Evolutionary conservation across 805 yeast genomes (phyloP), one percentile per base, ranked within the genome.

Genomic region (Candida sithepensis): DNA sequence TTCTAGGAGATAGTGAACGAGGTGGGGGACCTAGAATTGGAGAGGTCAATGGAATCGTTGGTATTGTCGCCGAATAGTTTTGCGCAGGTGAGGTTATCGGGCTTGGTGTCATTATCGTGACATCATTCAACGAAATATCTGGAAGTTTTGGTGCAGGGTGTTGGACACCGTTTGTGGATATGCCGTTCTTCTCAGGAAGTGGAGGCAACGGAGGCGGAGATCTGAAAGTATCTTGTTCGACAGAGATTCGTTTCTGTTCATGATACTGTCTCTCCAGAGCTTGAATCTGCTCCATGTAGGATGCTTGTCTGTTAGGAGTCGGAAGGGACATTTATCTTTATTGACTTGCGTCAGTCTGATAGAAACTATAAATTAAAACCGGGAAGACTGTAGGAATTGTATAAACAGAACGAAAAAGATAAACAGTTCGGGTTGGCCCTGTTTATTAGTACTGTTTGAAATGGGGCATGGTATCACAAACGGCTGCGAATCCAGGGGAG

Each of bases 81-180:
- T 18, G 21, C 21, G 16, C 4, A 10, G 42, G 36, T 13, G 43
- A 41, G 19, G 14, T 23, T 22, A 41, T 9, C 13, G 43, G 36
- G 14, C 19, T 23, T 13, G 43, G 38, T 9, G 43, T 19, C 13
- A 30, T 20, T 8, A 41, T 28, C 4, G 43, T 30, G 24, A 30
- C 24, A 14, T 41, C 43, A 9, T 41, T 41, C 22, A 41, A 16
- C 14, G 43, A 41, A 7, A 41, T 28, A 3, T 41, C 43, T 13
- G 43, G 43, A 2, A 32, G 19, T 28, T 20, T 20, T 24, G 42
- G 36, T 13, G 22, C 37, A 12, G 28, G 41, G 7, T 39, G 40
- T n/a, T 37, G n/a, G 2, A 34, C 3, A 7, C 21, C 21, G 10
- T 34, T 34, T 19, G 19, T n/a, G 4, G 34, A 7, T 4, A n/a